Conservation (phyloP, 768 basidiomycete genomes). For the Podaxis sp. region DNA sequence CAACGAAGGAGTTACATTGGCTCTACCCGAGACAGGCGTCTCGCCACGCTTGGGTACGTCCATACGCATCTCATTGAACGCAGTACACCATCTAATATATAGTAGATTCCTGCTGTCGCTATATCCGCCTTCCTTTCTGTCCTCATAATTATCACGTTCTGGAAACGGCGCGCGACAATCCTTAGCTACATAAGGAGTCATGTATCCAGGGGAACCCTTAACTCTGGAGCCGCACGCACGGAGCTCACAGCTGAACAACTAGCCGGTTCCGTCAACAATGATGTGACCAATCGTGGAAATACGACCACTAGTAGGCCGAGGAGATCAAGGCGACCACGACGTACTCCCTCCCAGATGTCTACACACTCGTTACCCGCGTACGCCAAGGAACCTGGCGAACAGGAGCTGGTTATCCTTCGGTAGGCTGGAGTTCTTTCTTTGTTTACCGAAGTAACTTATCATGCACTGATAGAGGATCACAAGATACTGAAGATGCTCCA, state of each 20-base stretch:
- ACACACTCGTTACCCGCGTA: conserved; percentile 75
- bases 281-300: conserved; percentile 20
- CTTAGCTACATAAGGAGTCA: conserved; percentile 11
- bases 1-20: neutral
- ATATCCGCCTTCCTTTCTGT: conserved; percentile 21
- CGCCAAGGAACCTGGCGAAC: conserved; percentile 80
- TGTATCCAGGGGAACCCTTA: conserved; percentile 1
- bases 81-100: neutral
- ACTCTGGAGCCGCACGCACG: conserved; percentile 7
- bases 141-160: conserved; percentile 17
- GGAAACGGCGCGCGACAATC: conserved; percentile 16
- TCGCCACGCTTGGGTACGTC: neutral
- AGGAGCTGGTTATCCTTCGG: conserved; percentile 70
- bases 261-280: conserved; percentile 36
- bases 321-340: conserved; percentile 36
- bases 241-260: conserved; percentile 56
- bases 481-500: conserved; percentile 49
- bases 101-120: conserved; percentile 24
- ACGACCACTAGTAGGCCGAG: conserved; percentile 18
- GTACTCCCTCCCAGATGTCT: conserved; percentile 79
- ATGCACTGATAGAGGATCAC: conserved; percentile 33
- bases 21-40: neutral
- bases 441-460: neutral
- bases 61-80: neutral
- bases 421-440: conserved; percentile 17